Base-by-base conservation (phyloP, 164 flowering plant genomes). In the Aristolochia fimbriata region DNA sequence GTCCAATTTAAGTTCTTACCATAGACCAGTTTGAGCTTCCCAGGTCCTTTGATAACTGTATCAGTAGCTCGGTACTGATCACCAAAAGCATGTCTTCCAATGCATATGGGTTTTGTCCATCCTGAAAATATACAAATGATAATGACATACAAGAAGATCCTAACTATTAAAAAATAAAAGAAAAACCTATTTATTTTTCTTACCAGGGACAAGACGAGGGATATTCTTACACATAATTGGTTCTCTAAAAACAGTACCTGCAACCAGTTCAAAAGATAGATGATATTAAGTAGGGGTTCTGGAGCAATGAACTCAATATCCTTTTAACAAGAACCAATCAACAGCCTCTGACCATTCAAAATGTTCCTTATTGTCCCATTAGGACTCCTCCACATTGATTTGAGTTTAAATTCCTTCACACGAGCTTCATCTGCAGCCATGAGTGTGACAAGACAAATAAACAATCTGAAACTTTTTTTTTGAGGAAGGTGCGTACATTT, bases 51-150 rank as follows among this genome's bases (percentile, higher is more conserved):
- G 49, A 92, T 80, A 10, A 92, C 98, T 48, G 85, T 12, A 76
- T 92, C 98, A 71, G 98, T 92, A 15, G 98, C 98, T 49, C 80
- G 67, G 72, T 93, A 93, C 64, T 93, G 98, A 72, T 93, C 97
- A 70, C 96, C 97, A 82, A 89, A 93, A 65, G 98, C 98, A 71
- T 92, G 98, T 59, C 98, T 86, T 70, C 98, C 98, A 57, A 92
- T 87, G 85, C 98, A 92, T 55, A 93, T 93, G 57, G 98, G 90
- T 76, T 86, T 90, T n/a, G 84, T 87, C 98, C 98, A 93, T 33
- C 98, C 97, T 88, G 71, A 49, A 13, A 68, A 41, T 3, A 33
- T 59, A n/a, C 47, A 30, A 0, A 41, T 30, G 45, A 30, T 15
- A 37, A 17, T n/a, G 56, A 8, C 14, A 7, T 17, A 7, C n/a